Conservation (phyloP, 192 early-diverging fungal species). For the Coemansia sp. region DNA sequence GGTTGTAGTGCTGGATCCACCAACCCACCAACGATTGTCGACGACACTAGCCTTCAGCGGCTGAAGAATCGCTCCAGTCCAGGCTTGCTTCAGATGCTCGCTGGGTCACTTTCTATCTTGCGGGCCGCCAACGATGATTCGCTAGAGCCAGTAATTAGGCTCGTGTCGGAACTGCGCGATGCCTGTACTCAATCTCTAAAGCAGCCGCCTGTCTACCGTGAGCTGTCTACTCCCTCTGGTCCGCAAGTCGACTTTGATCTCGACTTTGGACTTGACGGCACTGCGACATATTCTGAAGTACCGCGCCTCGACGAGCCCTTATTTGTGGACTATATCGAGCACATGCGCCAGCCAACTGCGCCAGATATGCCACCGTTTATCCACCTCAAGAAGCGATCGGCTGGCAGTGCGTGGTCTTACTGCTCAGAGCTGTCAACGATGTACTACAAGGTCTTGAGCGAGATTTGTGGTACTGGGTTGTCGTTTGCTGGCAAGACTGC, state of each 20-base stretch:
- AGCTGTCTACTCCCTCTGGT: constrained; percentile 77
- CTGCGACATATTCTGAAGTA: constrained; percentile 63
- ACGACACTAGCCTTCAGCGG: constrained; percentile 34
- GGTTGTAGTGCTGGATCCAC: constrained; percentile 13
- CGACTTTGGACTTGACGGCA: constrained; percentile 68
- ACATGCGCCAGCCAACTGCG: constrained; percentile 64
- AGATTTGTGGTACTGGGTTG: constrained; percentile 74
- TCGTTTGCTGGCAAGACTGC: constrained; percentile 81
- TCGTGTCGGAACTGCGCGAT: too few relatives aligned
- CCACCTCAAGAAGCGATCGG: constrained; percentile 3
- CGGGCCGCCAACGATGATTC: constrained; percentile 59
- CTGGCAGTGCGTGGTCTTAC: constrained; percentile 60
- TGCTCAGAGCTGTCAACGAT: constrained; percentile 65
- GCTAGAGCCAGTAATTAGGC: too few relatives aligned
- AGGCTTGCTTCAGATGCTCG: constrained; percentile 75
- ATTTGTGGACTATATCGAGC: constrained; percentile 83
- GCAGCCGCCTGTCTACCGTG: constrained; percentile 60
- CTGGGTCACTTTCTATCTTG: constrained; percentile 60
- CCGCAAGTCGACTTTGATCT: constrained; percentile 62
- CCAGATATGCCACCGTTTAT: constrained; percentile 44
- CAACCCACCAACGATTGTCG: constrained; percentile 59
- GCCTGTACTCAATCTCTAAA: too few relatives aligned
- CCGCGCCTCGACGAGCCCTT: constrained; percentile 61
- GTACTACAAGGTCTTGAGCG: constrained; percentile 73
- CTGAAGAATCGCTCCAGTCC: constrained; percentile 84